Evolutionary conservation across 805 yeast genomes (phyloP).

Genomic region (Sungouiozyma ichnusensis): DNA sequence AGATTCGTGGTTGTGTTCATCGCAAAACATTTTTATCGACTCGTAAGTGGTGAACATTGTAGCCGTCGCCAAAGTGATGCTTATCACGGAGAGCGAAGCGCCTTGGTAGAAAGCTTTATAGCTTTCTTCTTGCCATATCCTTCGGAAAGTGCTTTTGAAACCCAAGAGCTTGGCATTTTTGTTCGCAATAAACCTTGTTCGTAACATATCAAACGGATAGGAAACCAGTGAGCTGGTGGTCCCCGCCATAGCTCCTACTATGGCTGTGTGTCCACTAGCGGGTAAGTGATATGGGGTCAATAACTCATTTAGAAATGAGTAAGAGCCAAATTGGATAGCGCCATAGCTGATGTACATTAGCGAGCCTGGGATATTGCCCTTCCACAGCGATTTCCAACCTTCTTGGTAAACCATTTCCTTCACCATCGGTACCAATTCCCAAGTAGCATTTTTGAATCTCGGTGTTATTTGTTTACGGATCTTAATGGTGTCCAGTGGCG

Average conservation of each 20-base stretch:
- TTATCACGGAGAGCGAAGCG: constrained; percentile 38
- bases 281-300: constrained; percentile 11
- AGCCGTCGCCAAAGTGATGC: constrained; percentile 65
- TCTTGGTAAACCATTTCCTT: constrained; percentile 44
- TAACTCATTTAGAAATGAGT: constrained; percentile 42
- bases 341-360: constrained; percentile 79
- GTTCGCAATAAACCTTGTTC: constrained; percentile 79
- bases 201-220: constrained; percentile 82
- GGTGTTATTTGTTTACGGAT: constrained; percentile 23
- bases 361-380: constrained; percentile 91
- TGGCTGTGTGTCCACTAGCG: constrained; percentile 28
- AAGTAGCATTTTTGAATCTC: no score
- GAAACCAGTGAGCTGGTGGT: constrained; percentile 58
- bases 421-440: constrained; percentile 24
- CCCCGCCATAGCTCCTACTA: constrained; percentile 76
- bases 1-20: constrained; percentile 14
- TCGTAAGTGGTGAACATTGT: constrained; percentile 65
- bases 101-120: constrained; percentile 41
- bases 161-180: constrained; percentile 17
- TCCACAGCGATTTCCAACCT: constrained; percentile 78
- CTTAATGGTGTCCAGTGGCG: constrained; percentile 28
- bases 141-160: constrained; percentile 20
- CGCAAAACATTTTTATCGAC: constrained; percentile 30
- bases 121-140: constrained; percentile 34
- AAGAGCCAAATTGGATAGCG: constrained; percentile 70